Percentiles rank a stretch among this genome's conserved stretches.
Conservation (phyloP, 805 yeast genomes). For the Cyberlindnera lachancei region DNA sequence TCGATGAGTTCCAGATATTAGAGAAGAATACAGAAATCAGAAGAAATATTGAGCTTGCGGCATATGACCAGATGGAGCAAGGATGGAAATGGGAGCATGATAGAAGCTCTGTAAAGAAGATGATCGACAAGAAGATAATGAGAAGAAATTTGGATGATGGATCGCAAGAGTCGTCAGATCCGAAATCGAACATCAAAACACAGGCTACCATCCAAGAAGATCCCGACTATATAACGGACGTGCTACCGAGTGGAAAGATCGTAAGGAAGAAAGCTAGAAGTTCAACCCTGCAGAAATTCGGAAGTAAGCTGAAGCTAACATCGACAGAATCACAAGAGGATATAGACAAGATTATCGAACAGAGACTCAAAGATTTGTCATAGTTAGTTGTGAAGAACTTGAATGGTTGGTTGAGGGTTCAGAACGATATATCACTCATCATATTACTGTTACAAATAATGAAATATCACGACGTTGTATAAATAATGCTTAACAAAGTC, state of each 20-base stretch:
- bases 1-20: constrained; percentile 68
- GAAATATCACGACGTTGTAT: no score
- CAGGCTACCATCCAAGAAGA: constrained; percentile 19
- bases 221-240: constrained; percentile 40
- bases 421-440: no score
- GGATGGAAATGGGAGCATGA: constrained; percentile 68
- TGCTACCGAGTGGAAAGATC: constrained; percentile 69
- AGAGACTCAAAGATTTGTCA: constrained; percentile 34
- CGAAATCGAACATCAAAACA: no score
- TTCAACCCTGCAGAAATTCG: constrained; percentile 23
- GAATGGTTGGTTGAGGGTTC: no score
- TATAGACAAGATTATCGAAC: constrained; percentile 47
- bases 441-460: no score
- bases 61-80: constrained; percentile 66
- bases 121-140: constrained; percentile 16
- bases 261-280: constrained; percentile 34
- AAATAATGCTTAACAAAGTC: no score
- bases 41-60: constrained; percentile 60
- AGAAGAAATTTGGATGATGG: constrained; percentile 38
- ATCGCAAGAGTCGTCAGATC: constrained; percentile 29
- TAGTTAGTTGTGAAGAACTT: no score
- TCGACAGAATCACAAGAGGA: constrained; percentile 31
- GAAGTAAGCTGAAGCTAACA: constrained; percentile 32
- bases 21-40: constrained; percentile 67
- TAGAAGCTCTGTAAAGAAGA: constrained; percentile 24